Percentiles rank a stretch among this genome's conserved stretches.
Evolutionary conservation across 768 basidiomycete genomes (phyloP).

Genomic region (Lentinula sp.): DNA sequence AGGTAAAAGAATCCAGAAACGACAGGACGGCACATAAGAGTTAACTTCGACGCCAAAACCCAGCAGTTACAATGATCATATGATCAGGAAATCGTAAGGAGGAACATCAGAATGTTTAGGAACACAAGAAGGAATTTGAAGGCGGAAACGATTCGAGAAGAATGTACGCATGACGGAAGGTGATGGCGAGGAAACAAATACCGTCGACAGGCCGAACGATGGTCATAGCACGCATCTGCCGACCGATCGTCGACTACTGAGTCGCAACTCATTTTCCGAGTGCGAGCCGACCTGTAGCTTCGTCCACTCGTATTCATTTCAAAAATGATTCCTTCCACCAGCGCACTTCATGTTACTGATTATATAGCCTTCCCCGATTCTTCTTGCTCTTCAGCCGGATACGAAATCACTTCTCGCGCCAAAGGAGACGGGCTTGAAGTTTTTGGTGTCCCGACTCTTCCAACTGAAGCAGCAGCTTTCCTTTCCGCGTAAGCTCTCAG

Average conservation of each 20-base stretch:
- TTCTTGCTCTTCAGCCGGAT: neutral
- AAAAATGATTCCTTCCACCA: neutral
- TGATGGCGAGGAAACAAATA: neutral
- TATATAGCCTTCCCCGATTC: neutral
- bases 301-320: neutral
- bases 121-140: neutral
- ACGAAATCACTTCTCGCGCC: neutral
- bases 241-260: neutral
- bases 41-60: neutral
- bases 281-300: neutral
- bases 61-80: neutral
- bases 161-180: neutral
- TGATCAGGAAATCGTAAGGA: neutral
- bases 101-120: neutral
- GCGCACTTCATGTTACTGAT: neutral
- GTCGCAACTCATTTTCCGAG: neutral
- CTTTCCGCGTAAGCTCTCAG: slow-evolving; percentile 64
- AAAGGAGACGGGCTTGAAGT: neutral
- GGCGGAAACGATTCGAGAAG: neutral
- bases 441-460: neutral
- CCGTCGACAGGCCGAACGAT: neutral
- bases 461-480: slow-evolving; percentile 10
- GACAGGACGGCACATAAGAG: neutral
- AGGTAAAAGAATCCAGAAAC: neutral
- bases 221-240: neutral